Percentiles rank a stretch among this genome's conserved stretches.
These are phyloP conservation scores for Nicotiana otophora DNA, from an alignment of 257 asterid genomes.

Conservation along the genomic window DNA sequence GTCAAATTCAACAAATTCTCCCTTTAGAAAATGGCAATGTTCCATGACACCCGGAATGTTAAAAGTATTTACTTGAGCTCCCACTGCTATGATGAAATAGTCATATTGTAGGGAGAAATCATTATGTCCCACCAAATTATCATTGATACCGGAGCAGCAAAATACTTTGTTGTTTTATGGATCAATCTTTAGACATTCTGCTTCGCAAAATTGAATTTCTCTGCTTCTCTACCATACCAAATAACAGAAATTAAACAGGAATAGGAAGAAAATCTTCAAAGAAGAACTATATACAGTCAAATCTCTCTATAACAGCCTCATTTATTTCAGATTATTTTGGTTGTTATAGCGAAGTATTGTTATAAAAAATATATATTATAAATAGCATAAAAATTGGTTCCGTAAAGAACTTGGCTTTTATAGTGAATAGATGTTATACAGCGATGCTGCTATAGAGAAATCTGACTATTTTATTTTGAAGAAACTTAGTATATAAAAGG, in stretches of 20 bases:
- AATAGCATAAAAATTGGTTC: too few relatives aligned
- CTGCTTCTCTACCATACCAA: conserved; percentile 51
- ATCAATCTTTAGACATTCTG: conserved; percentile 74
- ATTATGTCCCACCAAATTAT: conserved; percentile 47
- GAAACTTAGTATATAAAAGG: background rate
- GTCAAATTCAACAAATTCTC: too few relatives aligned
- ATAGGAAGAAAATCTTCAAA: background rate
- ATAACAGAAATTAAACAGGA: background rate
- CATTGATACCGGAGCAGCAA: conserved; percentile 51
- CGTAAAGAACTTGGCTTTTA: too few relatives aligned
- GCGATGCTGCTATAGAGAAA: too few relatives aligned
- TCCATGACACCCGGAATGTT: conserved; percentile 96
- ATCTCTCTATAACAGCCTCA: too few relatives aligned
- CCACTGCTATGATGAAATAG: conserved; percentile 74
- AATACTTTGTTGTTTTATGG: conserved; percentile 66
- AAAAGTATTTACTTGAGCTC: conserved; percentile 89
- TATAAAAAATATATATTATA: too few relatives aligned
- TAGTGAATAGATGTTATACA: too few relatives aligned
- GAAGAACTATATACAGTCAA: too few relatives aligned
- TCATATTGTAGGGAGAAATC: conserved; percentile 81
- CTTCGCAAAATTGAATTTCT: conserved; percentile 66
- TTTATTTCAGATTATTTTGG: too few relatives aligned
- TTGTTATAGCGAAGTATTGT: too few relatives aligned
- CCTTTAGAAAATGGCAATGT: conserved; percentile 87
- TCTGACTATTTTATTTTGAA: background rate